These are phyloP conservation scores for Gaeumannomyces tritici DNA, from an alignment of 2,329 filamentous ascomycete genomes.

Conservation along the genomic window DNA sequence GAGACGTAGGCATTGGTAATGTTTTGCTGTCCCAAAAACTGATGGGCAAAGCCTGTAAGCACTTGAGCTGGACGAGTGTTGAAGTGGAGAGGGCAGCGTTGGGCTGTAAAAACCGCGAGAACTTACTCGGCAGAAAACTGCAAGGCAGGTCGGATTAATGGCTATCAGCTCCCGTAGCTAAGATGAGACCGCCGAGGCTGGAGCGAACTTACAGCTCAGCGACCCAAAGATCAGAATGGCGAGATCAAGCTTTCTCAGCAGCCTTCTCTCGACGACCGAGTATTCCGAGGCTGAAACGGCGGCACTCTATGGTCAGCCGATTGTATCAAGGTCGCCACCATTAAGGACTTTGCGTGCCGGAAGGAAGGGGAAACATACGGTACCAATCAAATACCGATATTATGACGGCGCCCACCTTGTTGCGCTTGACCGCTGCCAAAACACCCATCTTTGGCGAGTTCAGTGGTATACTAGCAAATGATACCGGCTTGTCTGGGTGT, in stretches of 20 bases:
- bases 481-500: neutral
- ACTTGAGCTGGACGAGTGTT: too few relatives aligned
- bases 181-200: neutral
- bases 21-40: conserved; percentile 4
- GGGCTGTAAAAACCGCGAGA: too few relatives aligned
- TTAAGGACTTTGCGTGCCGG: too few relatives aligned
- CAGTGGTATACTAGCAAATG: neutral
- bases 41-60: neutral
- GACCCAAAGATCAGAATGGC: conserved; percentile 5
- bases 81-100: neutral
- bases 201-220: neutral
- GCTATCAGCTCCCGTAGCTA: neutral
- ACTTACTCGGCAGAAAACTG: conserved; percentile 2
- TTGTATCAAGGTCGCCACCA: neutral
- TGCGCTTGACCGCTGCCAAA: neutral
- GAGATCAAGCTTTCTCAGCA: conserved; percentile 2
- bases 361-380: neutral
- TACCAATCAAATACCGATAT: conserved; percentile 5
- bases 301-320: neutral
- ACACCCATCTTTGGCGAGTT: neutral
- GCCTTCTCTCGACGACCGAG: neutral
- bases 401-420: conserved; percentile 1
- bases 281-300: neutral
- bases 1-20: conserved; percentile 5
- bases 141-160: neutral